These are phyloP conservation scores for Auricularia auricula-judae DNA, from an alignment of 768 basidiomycete genomes.

Conservation along the genomic window DNA sequence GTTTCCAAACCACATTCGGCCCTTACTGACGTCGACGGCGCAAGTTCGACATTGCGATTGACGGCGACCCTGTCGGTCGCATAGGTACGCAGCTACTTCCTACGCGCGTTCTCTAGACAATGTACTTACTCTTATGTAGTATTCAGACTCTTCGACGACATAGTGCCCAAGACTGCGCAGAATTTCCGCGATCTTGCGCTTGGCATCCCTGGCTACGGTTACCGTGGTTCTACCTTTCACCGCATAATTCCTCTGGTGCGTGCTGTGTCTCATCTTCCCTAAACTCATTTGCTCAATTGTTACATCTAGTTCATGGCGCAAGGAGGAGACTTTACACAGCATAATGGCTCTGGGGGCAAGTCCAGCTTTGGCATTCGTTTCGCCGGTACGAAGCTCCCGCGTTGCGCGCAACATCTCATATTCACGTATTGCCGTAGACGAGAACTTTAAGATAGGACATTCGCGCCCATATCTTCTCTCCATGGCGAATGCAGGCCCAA, in stretches of 20 bases:
- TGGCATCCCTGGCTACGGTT: constrained; percentile 11
- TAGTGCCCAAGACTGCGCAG: constrained; percentile 29
- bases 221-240: constrained; percentile 28
- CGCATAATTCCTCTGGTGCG: constrained; percentile 22
- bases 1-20: neutral
- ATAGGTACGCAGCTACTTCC: constrained; percentile 7
- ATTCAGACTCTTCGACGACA: constrained; percentile 27
- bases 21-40: neutral
- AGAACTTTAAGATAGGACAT: constrained; percentile 21
- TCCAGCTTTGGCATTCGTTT: constrained; percentile 28
- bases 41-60: constrained; percentile 12
- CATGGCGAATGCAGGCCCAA: constrained; percentile 33
- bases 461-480: constrained; percentile 26
- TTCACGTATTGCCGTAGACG: neutral
- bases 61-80: constrained; percentile 9
- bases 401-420: constrained; percentile 7
- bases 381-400: constrained; percentile 47
- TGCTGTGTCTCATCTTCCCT: neutral
- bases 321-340: constrained; percentile 19
- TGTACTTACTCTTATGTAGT: neutral
- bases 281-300: neutral
- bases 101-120: neutral
- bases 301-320: neutral
- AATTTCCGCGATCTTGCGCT: constrained; percentile 21
- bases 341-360: constrained; percentile 25